Percentiles rank a stretch among this genome's conserved stretches.
phyloP scores from a whole-genome alignment of 441 rosid genomes.

The Biscutella auriculata region DNA sequence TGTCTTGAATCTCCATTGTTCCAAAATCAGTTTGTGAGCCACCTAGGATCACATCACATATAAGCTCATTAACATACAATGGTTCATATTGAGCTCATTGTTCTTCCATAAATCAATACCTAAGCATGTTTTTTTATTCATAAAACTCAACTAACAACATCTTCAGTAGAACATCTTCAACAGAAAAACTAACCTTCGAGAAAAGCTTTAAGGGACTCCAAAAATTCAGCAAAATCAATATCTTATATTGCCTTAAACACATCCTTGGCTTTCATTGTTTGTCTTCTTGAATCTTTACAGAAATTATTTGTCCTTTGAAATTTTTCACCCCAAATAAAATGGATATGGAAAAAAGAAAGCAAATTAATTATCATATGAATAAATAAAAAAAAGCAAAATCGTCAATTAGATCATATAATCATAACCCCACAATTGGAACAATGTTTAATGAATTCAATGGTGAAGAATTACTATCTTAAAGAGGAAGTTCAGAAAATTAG shows the following conservation, averaged over 20 bases:
- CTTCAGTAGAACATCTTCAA: neutral
- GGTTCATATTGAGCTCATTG: too few relatives aligned
- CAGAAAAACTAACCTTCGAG: conserved; percentile 40
- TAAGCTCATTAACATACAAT: too few relatives aligned
- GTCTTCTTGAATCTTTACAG: conserved; percentile 84
- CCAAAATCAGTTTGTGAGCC: too few relatives aligned
- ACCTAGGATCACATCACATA: too few relatives aligned
- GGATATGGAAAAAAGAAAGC: too few relatives aligned
- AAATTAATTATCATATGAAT: too few relatives aligned
- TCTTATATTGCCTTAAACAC: conserved; percentile 72
- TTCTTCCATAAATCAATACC: neutral
- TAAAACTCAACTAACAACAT: neutral
- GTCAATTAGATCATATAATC: neutral
- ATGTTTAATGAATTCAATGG: neutral
- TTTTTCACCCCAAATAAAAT: neutral
- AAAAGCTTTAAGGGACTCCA: conserved; percentile 62
- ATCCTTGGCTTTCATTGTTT: conserved; percentile 76
- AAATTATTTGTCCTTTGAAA: conserved; percentile 79
- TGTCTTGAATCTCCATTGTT: too few relatives aligned
- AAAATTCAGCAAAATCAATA: conserved; percentile 71
- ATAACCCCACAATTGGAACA: neutral
- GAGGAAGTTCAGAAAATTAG: neutral
- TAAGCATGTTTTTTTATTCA: neutral
- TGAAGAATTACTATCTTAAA: neutral
- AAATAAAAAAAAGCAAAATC: neutral